Percentiles rank a stretch among this genome's conserved stretches.
These are phyloP conservation scores for Pistacia atlantica DNA, from an alignment of 345 rosid genomes.

Conservation along the genomic window DNA sequence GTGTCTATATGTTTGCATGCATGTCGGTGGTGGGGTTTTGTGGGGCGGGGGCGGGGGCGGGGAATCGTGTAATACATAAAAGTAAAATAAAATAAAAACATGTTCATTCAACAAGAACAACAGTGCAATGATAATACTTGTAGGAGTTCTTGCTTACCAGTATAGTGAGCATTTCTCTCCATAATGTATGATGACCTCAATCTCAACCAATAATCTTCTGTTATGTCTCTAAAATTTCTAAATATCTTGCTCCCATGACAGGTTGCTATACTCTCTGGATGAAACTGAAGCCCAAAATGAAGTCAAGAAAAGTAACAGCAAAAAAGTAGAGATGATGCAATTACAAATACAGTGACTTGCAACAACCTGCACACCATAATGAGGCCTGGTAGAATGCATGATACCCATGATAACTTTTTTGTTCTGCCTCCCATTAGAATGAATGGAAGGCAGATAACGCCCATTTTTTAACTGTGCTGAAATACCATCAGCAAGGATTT, in stretches of 20 bases:
- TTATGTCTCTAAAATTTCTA: conserved; percentile 74
- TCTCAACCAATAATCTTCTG: conserved; percentile 71
- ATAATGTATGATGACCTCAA: conserved; percentile 35
- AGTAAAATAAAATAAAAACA: neutral
- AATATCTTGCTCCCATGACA: conserved; percentile 73
- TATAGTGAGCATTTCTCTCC: conserved; percentile 39
- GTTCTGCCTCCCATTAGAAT: conserved; percentile 27
- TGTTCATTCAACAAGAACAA: neutral
- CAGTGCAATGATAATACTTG: neutral
- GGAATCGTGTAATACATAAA: neutral
- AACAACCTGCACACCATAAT: conserved; percentile 91
- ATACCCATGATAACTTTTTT: conserved; percentile 80
- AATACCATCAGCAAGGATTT: conserved; percentile 26
- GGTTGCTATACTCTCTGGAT: conserved; percentile 96
- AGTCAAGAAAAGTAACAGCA: conserved; percentile 24
- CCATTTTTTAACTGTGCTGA: conserved; percentile 32
- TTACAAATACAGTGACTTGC: conserved; percentile 2
- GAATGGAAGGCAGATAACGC: conserved; percentile 32
- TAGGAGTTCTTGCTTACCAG: conserved; percentile 51
- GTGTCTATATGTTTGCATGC: neutral
- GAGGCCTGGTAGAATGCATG: conserved; percentile 87
- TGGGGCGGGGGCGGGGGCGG: neutral
- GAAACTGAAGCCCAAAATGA: conserved; percentile 60
- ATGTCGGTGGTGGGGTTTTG: neutral
- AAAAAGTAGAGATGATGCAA: conserved; percentile 7